Percentiles rank a stretch among this genome's conserved stretches.
Evolutionary conservation across 768 basidiomycete genomes (phyloP).

Genomic region (Mycena epipterygia): DNA sequence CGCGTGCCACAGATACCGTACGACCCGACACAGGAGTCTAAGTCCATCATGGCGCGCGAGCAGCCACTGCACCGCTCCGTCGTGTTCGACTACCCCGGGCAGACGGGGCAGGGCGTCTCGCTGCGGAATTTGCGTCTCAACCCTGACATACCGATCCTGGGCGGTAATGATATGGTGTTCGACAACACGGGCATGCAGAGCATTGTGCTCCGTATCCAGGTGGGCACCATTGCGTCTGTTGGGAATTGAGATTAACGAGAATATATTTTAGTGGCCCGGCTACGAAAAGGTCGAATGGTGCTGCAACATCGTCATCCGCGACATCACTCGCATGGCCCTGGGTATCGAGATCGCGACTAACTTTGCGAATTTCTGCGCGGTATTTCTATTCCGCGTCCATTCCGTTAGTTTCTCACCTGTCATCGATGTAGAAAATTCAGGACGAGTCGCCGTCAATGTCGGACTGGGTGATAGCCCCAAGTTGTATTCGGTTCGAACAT

Average conservation of each 20-base stretch:
- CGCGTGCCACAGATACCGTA: slow-evolving; percentile 54
- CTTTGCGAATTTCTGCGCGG: slow-evolving; percentile 51
- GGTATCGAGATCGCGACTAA: slow-evolving; percentile 53
- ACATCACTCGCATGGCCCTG: slow-evolving; percentile 59
- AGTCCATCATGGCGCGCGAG: slow-evolving; percentile 36
- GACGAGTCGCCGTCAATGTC: neutral
- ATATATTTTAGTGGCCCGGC: slow-evolving; percentile 60
- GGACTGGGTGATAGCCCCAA: neutral
- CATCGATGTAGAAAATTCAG: neutral
- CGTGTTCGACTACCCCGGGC: slow-evolving; percentile 57
- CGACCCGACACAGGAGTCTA: slow-evolving; percentile 43
- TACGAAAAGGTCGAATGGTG: slow-evolving; percentile 57
- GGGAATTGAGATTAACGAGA: neutral
- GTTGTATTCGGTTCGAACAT: neutral
- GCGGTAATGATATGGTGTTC: slow-evolving; percentile 55
- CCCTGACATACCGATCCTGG: slow-evolving; percentile 51
- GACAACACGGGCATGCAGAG: slow-evolving; percentile 47
- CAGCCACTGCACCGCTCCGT: slow-evolving; percentile 46
- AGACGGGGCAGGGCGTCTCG: slow-evolving; percentile 56
- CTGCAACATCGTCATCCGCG: slow-evolving; percentile 50
- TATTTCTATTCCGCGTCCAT: slow-evolving; percentile 25
- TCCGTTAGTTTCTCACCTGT: neutral
- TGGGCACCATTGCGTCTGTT: slow-evolving; percentile 36
- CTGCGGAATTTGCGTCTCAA: slow-evolving; percentile 61
- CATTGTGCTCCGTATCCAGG: slow-evolving; percentile 55